Evolutionary conservation across 768 basidiomycete genomes (phyloP).

Genomic region (Cytidiella melzeri): DNA sequence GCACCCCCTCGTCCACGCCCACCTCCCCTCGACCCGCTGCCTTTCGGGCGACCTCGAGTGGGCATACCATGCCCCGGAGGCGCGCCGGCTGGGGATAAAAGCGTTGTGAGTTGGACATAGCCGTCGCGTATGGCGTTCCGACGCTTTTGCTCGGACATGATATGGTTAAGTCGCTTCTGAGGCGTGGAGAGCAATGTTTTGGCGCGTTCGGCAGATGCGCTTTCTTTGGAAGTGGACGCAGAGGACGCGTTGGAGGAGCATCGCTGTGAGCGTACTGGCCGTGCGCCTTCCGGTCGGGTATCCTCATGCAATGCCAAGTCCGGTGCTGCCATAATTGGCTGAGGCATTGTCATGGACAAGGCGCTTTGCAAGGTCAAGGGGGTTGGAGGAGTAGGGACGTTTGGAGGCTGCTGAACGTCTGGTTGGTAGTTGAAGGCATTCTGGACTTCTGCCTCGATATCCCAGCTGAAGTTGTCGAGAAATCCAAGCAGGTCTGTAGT

Average conservation of each 20-base stretch:
- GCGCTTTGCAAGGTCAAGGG: constrained; percentile 11
- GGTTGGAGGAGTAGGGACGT: background rate
- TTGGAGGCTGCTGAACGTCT: constrained; percentile 1
- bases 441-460: constrained; percentile 37
- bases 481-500: constrained; percentile 76
- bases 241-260: constrained; percentile 20
- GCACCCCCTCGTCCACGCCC: constrained; percentile 39
- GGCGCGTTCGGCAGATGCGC: background rate
- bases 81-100: constrained; percentile 76
- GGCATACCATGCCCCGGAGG: constrained; percentile 64
- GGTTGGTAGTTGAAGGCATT: constrained; percentile 3
- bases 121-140: constrained; percentile 89
- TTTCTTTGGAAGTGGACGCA: constrained; percentile 11
- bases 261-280: constrained; percentile 28
- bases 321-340: constrained; percentile 3
- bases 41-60: constrained; percentile 74
- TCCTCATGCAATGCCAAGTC: background rate
- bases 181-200: constrained; percentile 75
- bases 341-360: constrained; percentile 9
- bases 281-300: constrained; percentile 39
- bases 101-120: constrained; percentile 76
- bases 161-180: constrained; percentile 87
- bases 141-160: constrained; percentile 91
- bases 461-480: constrained; percentile 76
- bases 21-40: constrained; percentile 50